phyloP scores from a whole-genome alignment of 2,329 filamentous ascomycete species.

The Botrytis pseudocinerea region DNA sequence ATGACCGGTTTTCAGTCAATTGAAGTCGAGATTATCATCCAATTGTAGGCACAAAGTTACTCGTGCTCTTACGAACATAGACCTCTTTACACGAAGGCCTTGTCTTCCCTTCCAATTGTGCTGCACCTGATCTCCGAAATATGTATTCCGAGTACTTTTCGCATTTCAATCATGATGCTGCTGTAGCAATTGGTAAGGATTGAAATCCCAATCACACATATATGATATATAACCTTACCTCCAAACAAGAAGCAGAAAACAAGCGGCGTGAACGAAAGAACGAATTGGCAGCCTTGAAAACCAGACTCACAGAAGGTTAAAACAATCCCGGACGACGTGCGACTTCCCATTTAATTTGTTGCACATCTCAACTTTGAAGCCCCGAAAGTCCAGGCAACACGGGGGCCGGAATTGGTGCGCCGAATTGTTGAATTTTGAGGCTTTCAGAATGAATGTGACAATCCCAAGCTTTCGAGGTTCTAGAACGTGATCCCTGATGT shows the following conservation, averaged over 20 bases:
- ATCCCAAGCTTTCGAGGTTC: background rate
- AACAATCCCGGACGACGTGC: slow-evolving; percentile 6
- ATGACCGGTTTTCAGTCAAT: background rate
- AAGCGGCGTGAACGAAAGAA: background rate
- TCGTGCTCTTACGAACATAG: background rate
- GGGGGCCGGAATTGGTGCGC: slow-evolving; percentile 17
- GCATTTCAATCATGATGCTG: background rate
- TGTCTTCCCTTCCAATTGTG: background rate
- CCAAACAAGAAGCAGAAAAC: background rate
- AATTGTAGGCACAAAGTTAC: background rate
- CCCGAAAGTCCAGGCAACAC: slow-evolving; percentile 26
- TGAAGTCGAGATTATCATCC: background rate
- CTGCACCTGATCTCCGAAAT: background rate
- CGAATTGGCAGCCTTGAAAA: slow-evolving; percentile 17
- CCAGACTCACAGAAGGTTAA: slow-evolving; percentile 11
- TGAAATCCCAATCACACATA: background rate
- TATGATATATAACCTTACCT: background rate
- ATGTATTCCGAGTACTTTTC: no score
- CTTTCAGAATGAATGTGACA: slow-evolving; percentile 1
- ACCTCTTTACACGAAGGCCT: background rate
- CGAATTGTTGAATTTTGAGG: slow-evolving; percentile 7
- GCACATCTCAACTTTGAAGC: slow-evolving; percentile 26
- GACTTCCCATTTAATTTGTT: slow-evolving; percentile 23
- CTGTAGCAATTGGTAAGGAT: background rate
- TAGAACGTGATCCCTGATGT: background rate